Conservation (phyloP, 768 basidiomycete genomes). For the Tephrocybe sp. region DNA sequence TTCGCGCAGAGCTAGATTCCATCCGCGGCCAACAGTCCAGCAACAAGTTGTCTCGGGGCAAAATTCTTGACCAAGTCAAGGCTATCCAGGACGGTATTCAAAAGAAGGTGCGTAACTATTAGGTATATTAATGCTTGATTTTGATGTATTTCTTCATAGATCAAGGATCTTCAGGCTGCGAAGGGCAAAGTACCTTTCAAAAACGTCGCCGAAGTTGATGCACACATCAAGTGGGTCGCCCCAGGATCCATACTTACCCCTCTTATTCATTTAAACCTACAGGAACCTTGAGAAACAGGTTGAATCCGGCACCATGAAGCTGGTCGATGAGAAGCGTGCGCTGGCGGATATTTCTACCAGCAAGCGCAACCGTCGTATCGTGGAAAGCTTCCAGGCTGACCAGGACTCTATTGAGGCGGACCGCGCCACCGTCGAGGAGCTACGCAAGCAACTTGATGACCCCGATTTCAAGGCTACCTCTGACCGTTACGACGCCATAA, state of each 20-base stretch:
- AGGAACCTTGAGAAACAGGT: conserved; percentile 88
- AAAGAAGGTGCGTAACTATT: conserved; percentile 63
- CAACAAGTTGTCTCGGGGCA: conserved; percentile 68
- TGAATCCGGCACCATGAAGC: conserved; percentile 88
- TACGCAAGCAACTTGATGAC: conserved; percentile 85
- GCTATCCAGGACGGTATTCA: conserved; percentile 71
- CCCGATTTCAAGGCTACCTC: conserved; percentile 82
- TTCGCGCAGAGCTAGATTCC: conserved; percentile 79
- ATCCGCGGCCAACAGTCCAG: conserved; percentile 79
- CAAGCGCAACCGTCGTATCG: conserved; percentile 68
- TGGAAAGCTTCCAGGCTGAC: conserved; percentile 80
- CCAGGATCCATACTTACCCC: conserved; percentile 1
- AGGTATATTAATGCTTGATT: background rate
- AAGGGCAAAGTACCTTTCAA: conserved; percentile 80
- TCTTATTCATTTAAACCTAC: conserved; percentile 13
- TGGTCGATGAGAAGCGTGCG: conserved; percentile 94
- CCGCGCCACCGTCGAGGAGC: conserved; percentile 69
- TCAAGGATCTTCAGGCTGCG: conserved; percentile 83
- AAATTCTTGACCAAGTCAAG: conserved; percentile 79
- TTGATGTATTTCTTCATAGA: conserved; percentile 38
- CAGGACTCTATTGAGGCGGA: conserved; percentile 84
- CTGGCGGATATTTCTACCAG: conserved; percentile 82
- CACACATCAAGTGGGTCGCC: conserved; percentile 72
- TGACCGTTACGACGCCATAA: conserved; percentile 80
- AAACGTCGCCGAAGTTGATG: conserved; percentile 83